Percentiles rank a stretch among this genome's conserved stretches.
Conservation (phyloP, 179 eudicot genomes). For the Carnegiea gigantea region DNA sequence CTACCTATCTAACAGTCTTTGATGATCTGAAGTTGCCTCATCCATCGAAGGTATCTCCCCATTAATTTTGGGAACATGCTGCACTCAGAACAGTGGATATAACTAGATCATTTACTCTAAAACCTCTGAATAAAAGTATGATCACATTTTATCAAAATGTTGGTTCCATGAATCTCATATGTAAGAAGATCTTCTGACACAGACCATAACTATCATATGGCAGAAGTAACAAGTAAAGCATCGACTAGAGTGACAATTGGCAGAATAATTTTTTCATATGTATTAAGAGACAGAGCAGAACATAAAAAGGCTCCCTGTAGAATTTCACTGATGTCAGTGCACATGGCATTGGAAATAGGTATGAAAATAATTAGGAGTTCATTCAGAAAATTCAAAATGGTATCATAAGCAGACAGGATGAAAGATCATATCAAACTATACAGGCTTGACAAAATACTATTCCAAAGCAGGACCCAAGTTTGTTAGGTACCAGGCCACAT, state of each 20-base stretch:
- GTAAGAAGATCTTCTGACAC: background rate
- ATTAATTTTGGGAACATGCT: conserved; percentile 95
- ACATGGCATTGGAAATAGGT: background rate
- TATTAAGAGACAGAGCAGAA: background rate
- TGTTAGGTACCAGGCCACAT: too few species aligned
- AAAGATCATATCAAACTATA: background rate
- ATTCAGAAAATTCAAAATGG: background rate
- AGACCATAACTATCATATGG: background rate
- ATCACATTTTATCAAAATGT: background rate
- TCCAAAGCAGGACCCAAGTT: too few species aligned
- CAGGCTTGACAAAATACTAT: background rate
- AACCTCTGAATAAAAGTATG: background rate
- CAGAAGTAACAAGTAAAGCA: background rate
- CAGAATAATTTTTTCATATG: background rate
- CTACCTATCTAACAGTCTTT: conserved; percentile 86
- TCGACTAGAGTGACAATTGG: background rate
- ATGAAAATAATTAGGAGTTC: background rate
- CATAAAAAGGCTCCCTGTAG: background rate
- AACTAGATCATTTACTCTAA: background rate
- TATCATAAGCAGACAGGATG: background rate
- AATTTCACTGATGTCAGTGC: background rate
- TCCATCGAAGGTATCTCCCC: conserved; percentile 94
- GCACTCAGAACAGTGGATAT: conserved; percentile 32
- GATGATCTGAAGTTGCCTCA: conserved; percentile 95
- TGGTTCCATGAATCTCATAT: background rate